Evolutionary conservation across 2,329 filamentous ascomycete species (phyloP), one percentile per base, ranked within the genome.

Genomic region (Chaetomium globosum): DNA sequence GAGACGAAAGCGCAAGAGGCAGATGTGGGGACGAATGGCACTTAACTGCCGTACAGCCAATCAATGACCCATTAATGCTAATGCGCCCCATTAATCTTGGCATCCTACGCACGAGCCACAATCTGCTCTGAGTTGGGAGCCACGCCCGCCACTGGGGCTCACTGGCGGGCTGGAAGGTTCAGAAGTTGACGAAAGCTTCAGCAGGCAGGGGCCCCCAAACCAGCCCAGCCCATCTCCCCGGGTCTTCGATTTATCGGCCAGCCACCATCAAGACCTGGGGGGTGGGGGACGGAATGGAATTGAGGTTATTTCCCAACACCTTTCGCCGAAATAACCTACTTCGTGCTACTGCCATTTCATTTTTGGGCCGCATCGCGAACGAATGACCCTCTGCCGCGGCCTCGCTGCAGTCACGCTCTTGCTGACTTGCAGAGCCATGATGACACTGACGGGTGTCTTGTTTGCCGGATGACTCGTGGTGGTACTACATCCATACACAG

Each of bases 341-440:
- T 43, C 5, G 39, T 43, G 39, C 39, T n/a, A 43, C 39, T 6
- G 16, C 39, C 39, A n/a, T 43, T 43, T n/a, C 16, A 21, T 23
- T 48, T 48, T 48, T 12, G 10, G 46, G 19, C 46, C 46, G 19
- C 46, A 43, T n/a, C 39, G 16, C 21, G 46, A 48, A 26, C 10
- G 49, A 52, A 5, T 10, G 49, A 8, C 26, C 23, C 49, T 53
- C 23, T 12, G 51, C 23, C 23, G 5, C 51, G 23, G 49, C 12
- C 39, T 51, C n/a, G 57, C 28, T 30, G 57, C 57, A 59, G 57
- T 21, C 28, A 23, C 57, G 57, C 30, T 36, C n/a, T 13, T 23
- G 46, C 51, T 53, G 33, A 39, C 39, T 26, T 30, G 46, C 28
- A n/a, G 21, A 28, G 13, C 26, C 28, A 23, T 43, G 49, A 56